Conservation (phyloP, 345 rosid species). For the rapeseed (Brassica napus) region Da-Ae NC_063435.1:24397501-24398000, state of each 20-base stretch:
- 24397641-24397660: background rate
- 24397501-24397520: background rate
- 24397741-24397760: constrained; percentile 38
- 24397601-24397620: background rate
- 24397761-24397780: constrained; percentile 35
- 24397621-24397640: constrained; percentile 18
- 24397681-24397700: constrained; percentile 42
- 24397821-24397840: constrained; percentile 20
- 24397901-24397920: constrained; percentile 32
- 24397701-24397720: constrained; percentile 38
- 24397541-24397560: no score
- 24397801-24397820: constrained; percentile 29
- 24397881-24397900: constrained; percentile 37
- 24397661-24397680: constrained; percentile 27
- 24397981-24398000: constrained; percentile 51
- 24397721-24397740: constrained; percentile 35
- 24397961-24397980: constrained; percentile 44
- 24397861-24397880: constrained; percentile 14
- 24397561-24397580: background rate
- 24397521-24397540: background rate
- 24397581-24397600: background rate
- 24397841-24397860: constrained; percentile 38
- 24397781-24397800: constrained; percentile 41
- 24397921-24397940: constrained; percentile 36
- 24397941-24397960: constrained; percentile 38